These are phyloP conservation scores for Byssochlamys sp. DNA, from an alignment of 2,329 filamentous ascomycete genomes.

Conservation along the genomic window DNA sequence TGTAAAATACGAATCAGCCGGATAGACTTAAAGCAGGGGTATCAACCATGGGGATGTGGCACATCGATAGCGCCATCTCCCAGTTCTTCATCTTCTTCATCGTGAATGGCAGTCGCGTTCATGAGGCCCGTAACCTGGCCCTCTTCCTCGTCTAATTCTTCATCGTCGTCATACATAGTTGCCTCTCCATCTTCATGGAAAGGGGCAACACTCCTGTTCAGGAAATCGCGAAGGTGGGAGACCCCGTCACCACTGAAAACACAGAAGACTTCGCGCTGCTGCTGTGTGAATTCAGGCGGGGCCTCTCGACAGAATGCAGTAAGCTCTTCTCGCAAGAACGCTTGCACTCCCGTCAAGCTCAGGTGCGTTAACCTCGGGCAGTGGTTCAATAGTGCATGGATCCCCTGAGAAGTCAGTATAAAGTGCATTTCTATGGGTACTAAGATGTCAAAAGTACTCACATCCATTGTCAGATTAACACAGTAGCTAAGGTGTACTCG, in stretches of 20 bases:
- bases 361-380: constrained; percentile 89
- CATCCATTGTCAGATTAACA: constrained; percentile 68
- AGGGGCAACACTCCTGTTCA: constrained; percentile 47
- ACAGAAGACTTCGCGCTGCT: constrained; percentile 91
- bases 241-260: constrained; percentile 91
- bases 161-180: constrained; percentile 37
- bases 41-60: constrained; percentile 24
- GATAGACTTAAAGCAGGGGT: constrained; percentile 10
- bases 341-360: constrained; percentile 84
- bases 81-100: constrained; percentile 26
- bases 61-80: constrained; percentile 21
- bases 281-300: constrained; percentile 82
- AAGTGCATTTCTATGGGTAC: constrained; percentile 12
- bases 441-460: constrained; percentile 37
- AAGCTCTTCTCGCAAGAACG: constrained; percentile 77
- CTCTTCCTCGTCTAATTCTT: constrained; percentile 35
- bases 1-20: constrained; percentile 9
- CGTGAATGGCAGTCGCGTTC: constrained; percentile 33
- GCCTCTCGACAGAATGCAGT: constrained; percentile 77
- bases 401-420: constrained; percentile 53
- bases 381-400: constrained; percentile 76
- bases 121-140: constrained; percentile 33
- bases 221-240: constrained; percentile 61
- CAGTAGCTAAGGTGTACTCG: constrained; percentile 95
- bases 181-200: constrained; percentile 26